phyloP scores from a whole-genome alignment of 805 yeast genomes.

The Naumovozyma baii region DNA sequence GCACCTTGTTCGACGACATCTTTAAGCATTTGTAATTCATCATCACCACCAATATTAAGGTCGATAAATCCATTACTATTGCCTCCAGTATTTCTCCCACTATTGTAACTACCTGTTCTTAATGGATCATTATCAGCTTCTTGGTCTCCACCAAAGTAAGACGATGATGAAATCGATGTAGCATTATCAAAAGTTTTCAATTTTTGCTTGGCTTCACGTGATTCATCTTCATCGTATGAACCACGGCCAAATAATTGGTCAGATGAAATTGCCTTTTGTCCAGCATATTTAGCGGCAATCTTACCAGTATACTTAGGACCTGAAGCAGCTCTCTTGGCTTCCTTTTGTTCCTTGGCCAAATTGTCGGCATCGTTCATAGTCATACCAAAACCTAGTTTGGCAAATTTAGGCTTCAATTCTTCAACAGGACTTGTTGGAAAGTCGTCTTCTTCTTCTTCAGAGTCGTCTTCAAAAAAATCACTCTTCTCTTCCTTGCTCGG shows the following conservation, averaged over 20 bases:
- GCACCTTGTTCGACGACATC: constrained; percentile 94
- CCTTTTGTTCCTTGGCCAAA: constrained; percentile 34
- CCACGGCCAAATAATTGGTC: constrained; percentile 92
- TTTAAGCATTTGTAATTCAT: constrained; percentile 79
- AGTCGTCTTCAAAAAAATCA: constrained; percentile 8
- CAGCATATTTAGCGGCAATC: constrained; percentile 69
- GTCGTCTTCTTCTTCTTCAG: constrained; percentile 5
- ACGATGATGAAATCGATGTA: constrained; percentile 79
- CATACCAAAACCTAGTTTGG: constrained; percentile 88
- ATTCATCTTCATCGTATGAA: constrained; percentile 64
- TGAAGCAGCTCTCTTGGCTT: constrained; percentile 34
- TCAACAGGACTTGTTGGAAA: constrained; percentile 14
- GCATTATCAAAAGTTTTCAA: constrained; percentile 78
- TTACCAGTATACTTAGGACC: constrained; percentile 65
- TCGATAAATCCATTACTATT: constrained; percentile 49
- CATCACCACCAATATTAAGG: constrained; percentile 68
- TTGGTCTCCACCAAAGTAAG: constrained; percentile 85
- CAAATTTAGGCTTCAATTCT: constrained; percentile 53
- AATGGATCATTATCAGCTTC: constrained; percentile 31
- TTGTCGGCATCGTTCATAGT: constrained; percentile 49
- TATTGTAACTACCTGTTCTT: constrained; percentile 1
- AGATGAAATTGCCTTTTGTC: constrained; percentile 89
- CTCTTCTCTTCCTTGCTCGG: constrained; percentile 12
- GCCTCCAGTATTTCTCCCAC: constrained; percentile 24
- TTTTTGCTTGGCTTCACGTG: constrained; percentile 72